Evolutionary conservation across 441 rosid species (phyloP), one percentile per base, ranked within the genome.

Genomic region (Syzygium malaccense): DNA sequence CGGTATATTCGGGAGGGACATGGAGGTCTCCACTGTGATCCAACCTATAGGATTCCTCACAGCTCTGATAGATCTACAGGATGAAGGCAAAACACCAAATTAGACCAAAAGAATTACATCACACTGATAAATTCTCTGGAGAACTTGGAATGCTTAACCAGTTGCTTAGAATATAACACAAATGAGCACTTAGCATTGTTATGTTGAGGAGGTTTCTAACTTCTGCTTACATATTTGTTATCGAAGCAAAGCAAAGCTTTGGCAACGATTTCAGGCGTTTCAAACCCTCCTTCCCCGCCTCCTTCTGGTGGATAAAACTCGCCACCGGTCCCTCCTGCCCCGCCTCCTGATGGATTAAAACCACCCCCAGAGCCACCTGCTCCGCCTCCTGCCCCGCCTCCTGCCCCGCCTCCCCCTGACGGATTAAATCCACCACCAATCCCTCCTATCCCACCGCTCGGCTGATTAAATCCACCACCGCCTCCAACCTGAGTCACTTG

Each of bases 221-320:
- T 55, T n/a, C 13, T 13, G 86, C 93, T 92, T 90, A 96, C 99
- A 89, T 90, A 68, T 93, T 92, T 95, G 33, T 96, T 92, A 89
- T 93, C 93, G 64, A 97, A 95, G 91, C 99, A 96, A 54, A 91
- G 89, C 95, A 96, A 88, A 33, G 99, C 99, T 90, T 93, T 94
- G 4, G 93, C 92, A 55, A 94, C 92, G 88, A 96, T 92, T 90
- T 93, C 90, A 89, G 96, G 58, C 9, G 87, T 10, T 23, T 23
- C 83, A 26, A 45, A 13, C 83, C 15, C 28, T n/a, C 89, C 89
- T 13, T 56, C 41, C 85, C 53, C 55, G 6, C 60, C 56, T 30
- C 49, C 88, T 25, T 41, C 88, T 1, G 56, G n/a, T 1, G 75
- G 88, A 56, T 64, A 51, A 25, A 30, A 55, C 66, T 56, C 83